These are phyloP conservation scores for Arthroderma sp. DNA, from an alignment of 2,329 filamentous ascomycete species.

Conservation along the genomic window DNA sequence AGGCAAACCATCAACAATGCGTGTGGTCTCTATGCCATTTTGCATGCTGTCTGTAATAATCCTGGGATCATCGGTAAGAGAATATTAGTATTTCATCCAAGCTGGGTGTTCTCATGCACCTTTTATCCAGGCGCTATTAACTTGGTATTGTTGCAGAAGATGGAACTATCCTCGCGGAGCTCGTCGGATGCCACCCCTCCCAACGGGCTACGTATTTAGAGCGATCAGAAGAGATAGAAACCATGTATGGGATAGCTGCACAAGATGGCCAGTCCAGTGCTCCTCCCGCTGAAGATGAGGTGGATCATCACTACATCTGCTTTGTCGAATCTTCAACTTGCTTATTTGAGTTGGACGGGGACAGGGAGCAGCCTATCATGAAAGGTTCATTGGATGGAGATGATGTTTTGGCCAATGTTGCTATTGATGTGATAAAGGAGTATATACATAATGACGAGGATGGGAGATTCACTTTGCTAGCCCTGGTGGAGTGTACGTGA, in stretches of 20 bases:
- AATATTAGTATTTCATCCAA: no score
- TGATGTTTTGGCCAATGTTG: conserved; percentile 2
- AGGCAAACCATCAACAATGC: conserved; percentile 12
- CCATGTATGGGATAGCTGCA: conserved; percentile 5
- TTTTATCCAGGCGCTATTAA: no score
- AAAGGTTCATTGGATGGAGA: conserved; percentile 1
- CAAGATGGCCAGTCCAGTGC: conserved; percentile 5
- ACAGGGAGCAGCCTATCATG: conserved; percentile 4
- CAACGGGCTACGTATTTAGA: conserved; percentile 3
- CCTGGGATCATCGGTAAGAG: conserved; percentile 3
- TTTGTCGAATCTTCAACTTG: conserved; percentile 3
- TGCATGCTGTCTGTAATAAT: conserved; percentile 10
- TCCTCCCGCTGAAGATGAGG: conserved; percentile 8
- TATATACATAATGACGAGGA: conserved; percentile 5
- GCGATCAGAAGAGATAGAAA: conserved; percentile 4
- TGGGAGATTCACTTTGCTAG: conserved; percentile 6
- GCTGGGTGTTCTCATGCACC: no score
- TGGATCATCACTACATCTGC: conserved; percentile 11
- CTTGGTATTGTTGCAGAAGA: no score
- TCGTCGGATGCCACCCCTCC: background rate
- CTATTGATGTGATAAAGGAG: conserved; percentile 2
- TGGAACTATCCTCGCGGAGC: no score
- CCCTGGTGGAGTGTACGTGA: background rate
- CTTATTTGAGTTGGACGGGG: conserved; percentile 7
- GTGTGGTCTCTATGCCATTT: conserved; percentile 11